Evolutionary conservation across 2,329 filamentous ascomycete genomes (phyloP).

Genomic region (Nothomitra cinnamomea): DNA sequence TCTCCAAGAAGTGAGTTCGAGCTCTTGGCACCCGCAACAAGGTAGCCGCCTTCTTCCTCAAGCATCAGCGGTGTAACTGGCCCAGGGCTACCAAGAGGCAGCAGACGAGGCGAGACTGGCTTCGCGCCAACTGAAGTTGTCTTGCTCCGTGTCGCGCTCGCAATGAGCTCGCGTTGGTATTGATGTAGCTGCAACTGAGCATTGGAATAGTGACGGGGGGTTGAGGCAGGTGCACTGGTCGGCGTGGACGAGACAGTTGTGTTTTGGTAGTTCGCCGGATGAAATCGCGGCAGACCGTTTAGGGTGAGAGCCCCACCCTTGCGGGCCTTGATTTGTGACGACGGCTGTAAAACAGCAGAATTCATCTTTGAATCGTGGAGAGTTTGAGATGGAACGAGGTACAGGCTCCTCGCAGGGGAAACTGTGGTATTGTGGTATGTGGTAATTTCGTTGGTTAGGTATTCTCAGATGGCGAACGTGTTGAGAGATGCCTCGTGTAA

Average conservation of each 20-base stretch:
- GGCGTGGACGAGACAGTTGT: slow-evolving; percentile 20
- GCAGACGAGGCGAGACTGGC: slow-evolving; percentile 30
- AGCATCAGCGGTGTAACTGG: slow-evolving; percentile 35
- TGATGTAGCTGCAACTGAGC: slow-evolving; percentile 30
- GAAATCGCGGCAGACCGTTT: slow-evolving; percentile 33
- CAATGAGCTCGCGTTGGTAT: slow-evolving; percentile 28
- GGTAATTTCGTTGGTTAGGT: too few species aligned
- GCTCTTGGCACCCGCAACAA: slow-evolving; percentile 23
- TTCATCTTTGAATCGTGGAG: slow-evolving; percentile 1
- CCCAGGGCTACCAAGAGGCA: slow-evolving; percentile 32
- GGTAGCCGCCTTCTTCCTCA: slow-evolving; percentile 27
- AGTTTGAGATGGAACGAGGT: not conserved
- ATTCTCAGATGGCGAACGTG: too few species aligned
- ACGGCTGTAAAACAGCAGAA: not conserved
- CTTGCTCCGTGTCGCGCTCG: slow-evolving; percentile 14
- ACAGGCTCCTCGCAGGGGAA: too few species aligned
- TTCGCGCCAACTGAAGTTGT: slow-evolving; percentile 16
- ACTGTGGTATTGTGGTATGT: too few species aligned
- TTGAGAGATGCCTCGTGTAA: too few species aligned
- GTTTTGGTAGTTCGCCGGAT: slow-evolving; percentile 33
- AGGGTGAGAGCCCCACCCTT: slow-evolving; percentile 20
- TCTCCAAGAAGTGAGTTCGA: not conserved
- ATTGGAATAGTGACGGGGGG: slow-evolving; percentile 29
- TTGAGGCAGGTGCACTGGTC: slow-evolving; percentile 24
- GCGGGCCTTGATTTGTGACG: slow-evolving; percentile 1